Conservation (phyloP, 2,329 filamentous ascomycete genomes). For the Colletotrichum sublineola region DNA sequence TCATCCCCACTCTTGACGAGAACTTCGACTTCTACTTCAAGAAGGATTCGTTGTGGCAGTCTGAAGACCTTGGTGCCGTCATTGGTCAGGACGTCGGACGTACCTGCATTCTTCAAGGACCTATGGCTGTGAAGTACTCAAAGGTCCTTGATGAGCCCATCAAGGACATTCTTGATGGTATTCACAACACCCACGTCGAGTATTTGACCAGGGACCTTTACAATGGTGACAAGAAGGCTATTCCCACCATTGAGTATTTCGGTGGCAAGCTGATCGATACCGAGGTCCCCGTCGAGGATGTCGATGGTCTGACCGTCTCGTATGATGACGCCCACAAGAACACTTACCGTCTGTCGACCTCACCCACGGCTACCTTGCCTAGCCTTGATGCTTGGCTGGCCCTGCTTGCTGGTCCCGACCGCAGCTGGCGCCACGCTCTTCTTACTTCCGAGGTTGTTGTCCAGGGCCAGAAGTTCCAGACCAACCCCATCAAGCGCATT, state of each 20-base stretch:
- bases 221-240: conserved; percentile 75
- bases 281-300: conserved; percentile 76
- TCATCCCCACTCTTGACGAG: conserved; percentile 94
- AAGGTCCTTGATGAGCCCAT: conserved; percentile 92
- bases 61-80: conserved; percentile 95
- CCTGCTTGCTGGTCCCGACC: conserved; percentile 84
- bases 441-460: conserved; percentile 95
- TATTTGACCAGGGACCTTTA: conserved; percentile 86
- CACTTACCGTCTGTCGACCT: conserved; percentile 84
- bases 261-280: conserved; percentile 85
- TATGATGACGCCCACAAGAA: conserved; percentile 85
- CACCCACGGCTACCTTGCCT: conserved; percentile 80
- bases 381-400: conserved; percentile 87
- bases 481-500: conserved; percentile 93
- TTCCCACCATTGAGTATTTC: conserved; percentile 94
- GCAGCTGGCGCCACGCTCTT: conserved; percentile 95
- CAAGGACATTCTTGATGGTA: conserved; percentile 91
- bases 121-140: conserved; percentile 91
- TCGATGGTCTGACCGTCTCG: conserved; percentile 88
- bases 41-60: conserved; percentile 99
- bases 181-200: conserved; percentile 90
- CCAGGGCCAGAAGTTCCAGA: conserved; percentile 96
- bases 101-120: conserved; percentile 96
- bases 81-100: conserved; percentile 96
- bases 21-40: conserved; percentile 99